phyloP scores from a whole-genome alignment of 805 yeast genomes.

The Starmerella kuoi region DNA sequence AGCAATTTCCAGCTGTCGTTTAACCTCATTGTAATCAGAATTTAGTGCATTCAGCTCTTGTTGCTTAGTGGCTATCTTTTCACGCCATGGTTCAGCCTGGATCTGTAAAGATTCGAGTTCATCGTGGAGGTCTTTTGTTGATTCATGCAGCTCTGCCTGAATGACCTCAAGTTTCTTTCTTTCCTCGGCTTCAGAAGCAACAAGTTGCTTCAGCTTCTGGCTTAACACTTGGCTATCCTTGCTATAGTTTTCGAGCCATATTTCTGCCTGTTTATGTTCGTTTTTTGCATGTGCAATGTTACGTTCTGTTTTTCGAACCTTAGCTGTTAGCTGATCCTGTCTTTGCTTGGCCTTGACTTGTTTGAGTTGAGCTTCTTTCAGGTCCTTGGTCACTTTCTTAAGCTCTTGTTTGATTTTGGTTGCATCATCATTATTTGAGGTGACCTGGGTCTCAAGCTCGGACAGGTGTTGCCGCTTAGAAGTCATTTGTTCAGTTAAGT shows the following conservation, averaged over 20 bases:
- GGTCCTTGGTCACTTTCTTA: slow-evolving; percentile 25
- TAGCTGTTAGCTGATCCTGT: slow-evolving; percentile 48
- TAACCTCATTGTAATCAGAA: slow-evolving; percentile 50
- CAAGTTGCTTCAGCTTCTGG: slow-evolving; percentile 33
- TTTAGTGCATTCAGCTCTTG: slow-evolving; percentile 43
- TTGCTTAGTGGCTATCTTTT: slow-evolving; percentile 38
- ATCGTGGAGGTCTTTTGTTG: slow-evolving; percentile 55
- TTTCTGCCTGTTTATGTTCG: slow-evolving; percentile 29
- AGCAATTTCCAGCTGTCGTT: slow-evolving; percentile 52
- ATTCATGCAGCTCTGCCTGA: slow-evolving; percentile 53
- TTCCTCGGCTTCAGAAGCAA: slow-evolving; percentile 37
- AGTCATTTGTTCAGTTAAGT: slow-evolving; percentile 20
- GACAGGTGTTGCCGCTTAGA: slow-evolving; percentile 17
- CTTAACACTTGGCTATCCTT: slow-evolving; percentile 30
- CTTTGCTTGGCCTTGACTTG: slow-evolving; percentile 67
- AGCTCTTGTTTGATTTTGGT: slow-evolving; percentile 25
- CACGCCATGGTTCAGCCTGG: slow-evolving; percentile 74
- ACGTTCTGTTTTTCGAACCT: slow-evolving; percentile 25
- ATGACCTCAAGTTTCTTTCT: slow-evolving; percentile 43
- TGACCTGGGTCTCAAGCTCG: not conserved
- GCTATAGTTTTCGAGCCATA: slow-evolving; percentile 33
- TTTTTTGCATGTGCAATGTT: slow-evolving; percentile 32
- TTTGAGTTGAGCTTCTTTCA: slow-evolving; percentile 38
- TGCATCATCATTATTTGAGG: not conserved
- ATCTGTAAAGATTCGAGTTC: slow-evolving; percentile 53